These are phyloP conservation scores for Asterella californica DNA, from an alignment of 225 moss, liverwort and hornwort species.

Conservation along the genomic window DNA sequence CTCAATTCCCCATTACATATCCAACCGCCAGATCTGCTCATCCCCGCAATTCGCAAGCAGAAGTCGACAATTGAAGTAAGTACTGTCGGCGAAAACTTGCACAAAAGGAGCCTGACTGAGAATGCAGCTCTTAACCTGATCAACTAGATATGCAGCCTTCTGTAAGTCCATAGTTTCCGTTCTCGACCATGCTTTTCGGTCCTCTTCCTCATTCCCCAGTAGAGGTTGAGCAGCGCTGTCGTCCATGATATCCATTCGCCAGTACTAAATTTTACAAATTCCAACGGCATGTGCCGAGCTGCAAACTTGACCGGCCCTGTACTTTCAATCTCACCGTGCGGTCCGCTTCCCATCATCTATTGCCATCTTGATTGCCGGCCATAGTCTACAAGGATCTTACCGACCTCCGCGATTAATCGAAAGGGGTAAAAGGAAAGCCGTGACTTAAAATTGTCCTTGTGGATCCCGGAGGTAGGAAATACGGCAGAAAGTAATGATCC, in stretches of 20 bases:
- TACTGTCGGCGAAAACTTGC: background rate
- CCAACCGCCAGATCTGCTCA: background rate
- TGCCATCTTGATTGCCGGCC: background rate
- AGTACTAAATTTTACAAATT: background rate
- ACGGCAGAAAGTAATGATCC: background rate
- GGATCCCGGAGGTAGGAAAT: background rate
- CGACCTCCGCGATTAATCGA: background rate
- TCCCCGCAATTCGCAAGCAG: background rate
- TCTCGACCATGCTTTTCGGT: background rate
- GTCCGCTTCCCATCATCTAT: background rate
- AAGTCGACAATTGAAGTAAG: background rate
- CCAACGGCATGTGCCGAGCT: background rate
- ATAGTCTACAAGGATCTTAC: background rate
- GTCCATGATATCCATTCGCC: constrained; percentile 16
- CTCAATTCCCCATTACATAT: background rate
- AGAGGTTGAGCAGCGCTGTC: constrained; percentile 7
- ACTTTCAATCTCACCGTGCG: background rate
- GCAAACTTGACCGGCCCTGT: background rate
- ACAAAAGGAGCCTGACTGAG: background rate
- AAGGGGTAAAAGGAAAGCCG: background rate
- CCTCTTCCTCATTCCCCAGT: background rate
- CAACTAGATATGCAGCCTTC: constrained; percentile 35
- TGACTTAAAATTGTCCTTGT: background rate
- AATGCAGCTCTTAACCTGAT: constrained; percentile 26
- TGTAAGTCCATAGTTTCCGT: background rate